Evolutionary conservation across 495 filamentous ascomycete genomes (phyloP), one percentile per base, ranked within the genome.

Genomic region (Neurospora tetrasperma): DNA sequence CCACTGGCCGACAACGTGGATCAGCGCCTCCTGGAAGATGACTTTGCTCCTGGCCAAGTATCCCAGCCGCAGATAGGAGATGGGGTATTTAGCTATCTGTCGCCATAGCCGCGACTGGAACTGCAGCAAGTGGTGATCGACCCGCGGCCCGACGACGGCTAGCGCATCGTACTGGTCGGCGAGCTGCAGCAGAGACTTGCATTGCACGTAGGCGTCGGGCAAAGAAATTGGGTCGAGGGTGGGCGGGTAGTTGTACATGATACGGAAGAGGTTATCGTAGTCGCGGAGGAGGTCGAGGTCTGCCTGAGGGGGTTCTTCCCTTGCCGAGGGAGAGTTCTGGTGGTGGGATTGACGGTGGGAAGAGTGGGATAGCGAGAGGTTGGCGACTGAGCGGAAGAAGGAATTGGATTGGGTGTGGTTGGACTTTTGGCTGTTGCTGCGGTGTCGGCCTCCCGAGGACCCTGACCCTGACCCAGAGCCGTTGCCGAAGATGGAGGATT

Each of bases 1-100:
- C 94, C 94, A 97, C 75, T 94, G 92, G 8, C 94, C 94, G 7
- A 97, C 93, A 0, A 97, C 93, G 75, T 97, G 94, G 69, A 96
- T 91, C 27, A 97, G 82, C 0, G 94, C 93, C 82, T 97, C 94
- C 69, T 92, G 88, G 79, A 96, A 97, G 74, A 97, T 96, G 71
- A 93, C 90, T 74, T 92, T 92, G 72, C 89, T 92, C 48, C 93
- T 89, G 6, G 93, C 91, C 23, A 97, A 84, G 76, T 94, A 97
- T 27, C 94, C 94, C 5, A 98, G 86, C 68, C 94, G 94, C 14
- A 98, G 88, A 78, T 98, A 98, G 77, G 88, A 91, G 18, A 94
- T 92, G 20, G 94, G 94, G 79, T 97, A 97, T 80, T 96, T 97
- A 44, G 93, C 93, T 72, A 97, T 96, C 77, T 97, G 94, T 79